A percentile compares a stretch with the other conserved stretches of the same genome.
Evolutionary conservation across 2,329 filamentous ascomycete species (phyloP).

Genomic region (Orbilia blumenaviensis): DNA sequence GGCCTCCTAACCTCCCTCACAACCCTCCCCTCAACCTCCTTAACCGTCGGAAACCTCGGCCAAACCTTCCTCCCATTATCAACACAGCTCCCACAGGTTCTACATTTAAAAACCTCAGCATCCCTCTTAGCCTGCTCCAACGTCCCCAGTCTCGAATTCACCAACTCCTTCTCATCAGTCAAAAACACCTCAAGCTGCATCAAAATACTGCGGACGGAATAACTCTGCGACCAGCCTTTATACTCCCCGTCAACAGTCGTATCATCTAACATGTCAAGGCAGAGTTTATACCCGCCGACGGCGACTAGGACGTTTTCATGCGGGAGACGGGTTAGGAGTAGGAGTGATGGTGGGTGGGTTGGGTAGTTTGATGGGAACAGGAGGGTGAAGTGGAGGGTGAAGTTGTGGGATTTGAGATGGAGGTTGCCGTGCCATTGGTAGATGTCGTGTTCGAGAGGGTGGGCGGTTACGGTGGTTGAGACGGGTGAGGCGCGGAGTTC

Average conservation of each 20-base stretch:
- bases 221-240: conserved; percentile 48
- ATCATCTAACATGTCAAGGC: conserved; percentile 53
- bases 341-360: conserved; percentile 30
- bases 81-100: conserved; percentile 11
- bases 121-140: conserved; percentile 15
- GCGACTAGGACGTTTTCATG: conserved; percentile 47
- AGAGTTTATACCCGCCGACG: conserved; percentile 52
- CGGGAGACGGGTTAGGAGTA: conserved; percentile 47
- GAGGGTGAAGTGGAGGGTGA: conserved; percentile 43
- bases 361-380: conserved; percentile 52
- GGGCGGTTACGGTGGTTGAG: conserved; percentile 38
- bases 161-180: conserved; percentile 30
- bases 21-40: conserved; percentile 20
- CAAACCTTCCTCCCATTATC: conserved; percentile 6
- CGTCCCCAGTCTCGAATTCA: conserved; percentile 20
- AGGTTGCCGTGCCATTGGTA: conserved; percentile 54
- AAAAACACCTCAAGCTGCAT: conserved; percentile 53
- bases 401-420: background rate
- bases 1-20: conserved; percentile 31
- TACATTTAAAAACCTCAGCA: conserved; percentile 4
- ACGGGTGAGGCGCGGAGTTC: conserved; percentile 37
- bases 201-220: conserved; percentile 48
- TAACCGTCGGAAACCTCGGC: conserved; percentile 27
- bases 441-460: conserved; percentile 38
- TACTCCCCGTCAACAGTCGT: conserved; percentile 37